Evolutionary conservation across 345 rosid genomes (phyloP).

Genomic region (Populus ilicifolia): DNA sequence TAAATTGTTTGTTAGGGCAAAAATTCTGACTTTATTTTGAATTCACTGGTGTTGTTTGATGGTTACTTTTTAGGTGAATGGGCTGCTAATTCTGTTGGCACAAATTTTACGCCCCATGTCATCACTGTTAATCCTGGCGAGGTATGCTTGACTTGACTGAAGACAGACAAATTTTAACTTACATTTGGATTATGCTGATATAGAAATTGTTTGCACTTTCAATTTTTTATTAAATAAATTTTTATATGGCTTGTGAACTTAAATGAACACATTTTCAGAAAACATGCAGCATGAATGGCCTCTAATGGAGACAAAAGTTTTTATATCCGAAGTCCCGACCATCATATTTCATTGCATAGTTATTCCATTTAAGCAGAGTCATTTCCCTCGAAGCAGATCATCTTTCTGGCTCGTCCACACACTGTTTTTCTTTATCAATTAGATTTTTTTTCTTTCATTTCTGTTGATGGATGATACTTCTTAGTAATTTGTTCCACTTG

Average conservation of each 20-base stretch:
- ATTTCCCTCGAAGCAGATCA: background rate
- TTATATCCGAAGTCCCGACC: background rate
- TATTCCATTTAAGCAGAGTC: background rate
- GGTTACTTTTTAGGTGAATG: constrained; percentile 44
- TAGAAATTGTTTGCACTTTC: background rate
- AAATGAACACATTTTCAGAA: background rate
- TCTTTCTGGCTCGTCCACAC: background rate
- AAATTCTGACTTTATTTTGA: constrained; percentile 7
- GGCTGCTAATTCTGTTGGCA: constrained; percentile 49
- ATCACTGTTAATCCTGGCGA: constrained; percentile 75
- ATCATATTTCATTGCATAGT: background rate
- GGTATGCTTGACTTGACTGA: constrained; percentile 37
- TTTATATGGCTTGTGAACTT: background rate
- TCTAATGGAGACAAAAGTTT: background rate
- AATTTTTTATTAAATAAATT: background rate
- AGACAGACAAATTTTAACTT: background rate
- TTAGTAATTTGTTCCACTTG: background rate
- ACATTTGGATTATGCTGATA: background rate
- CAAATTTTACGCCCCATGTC: constrained; percentile 75
- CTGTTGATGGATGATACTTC: background rate
- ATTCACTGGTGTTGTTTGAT: constrained; percentile 16
- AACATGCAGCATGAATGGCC: background rate
- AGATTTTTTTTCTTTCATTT: background rate
- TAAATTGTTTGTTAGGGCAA: background rate
- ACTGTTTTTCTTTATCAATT: background rate